A percentile compares a stretch with the other conserved stretches of the same genome.
Evolutionary conservation across 2,329 filamentous ascomycete genomes (phyloP).

Genomic region (Penicillium sp.): DNA sequence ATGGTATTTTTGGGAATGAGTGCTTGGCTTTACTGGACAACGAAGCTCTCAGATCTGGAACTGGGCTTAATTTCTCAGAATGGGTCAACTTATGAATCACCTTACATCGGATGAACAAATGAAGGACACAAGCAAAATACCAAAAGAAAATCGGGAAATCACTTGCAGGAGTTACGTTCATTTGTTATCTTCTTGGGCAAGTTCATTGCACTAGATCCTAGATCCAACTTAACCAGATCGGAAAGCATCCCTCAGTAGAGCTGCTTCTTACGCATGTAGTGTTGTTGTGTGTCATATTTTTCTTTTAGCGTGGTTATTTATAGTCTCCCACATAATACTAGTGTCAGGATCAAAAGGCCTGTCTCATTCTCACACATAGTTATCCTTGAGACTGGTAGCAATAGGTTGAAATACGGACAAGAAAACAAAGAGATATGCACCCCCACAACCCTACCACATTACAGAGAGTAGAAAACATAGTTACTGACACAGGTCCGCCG

Average conservation of each 20-base stretch:
- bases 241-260: background rate
- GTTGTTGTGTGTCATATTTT: too few relatives aligned
- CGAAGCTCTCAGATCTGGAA: too few relatives aligned
- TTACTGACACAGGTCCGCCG: conserved; percentile 22
- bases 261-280: background rate
- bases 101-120: background rate
- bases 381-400: background rate
- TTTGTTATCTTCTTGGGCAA: background rate
- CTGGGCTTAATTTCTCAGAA: too few relatives aligned
- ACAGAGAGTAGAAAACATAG: conserved; percentile 3
- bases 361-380: conserved; percentile 1
- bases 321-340: background rate
- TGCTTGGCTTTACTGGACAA: too few relatives aligned
- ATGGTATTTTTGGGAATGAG: too few relatives aligned
- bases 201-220: background rate
- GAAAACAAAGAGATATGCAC: conserved; percentile 3
- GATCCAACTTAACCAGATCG: background rate
- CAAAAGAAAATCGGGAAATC: background rate
- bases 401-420: conserved; percentile 5
- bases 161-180: background rate
- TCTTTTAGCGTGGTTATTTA: too few relatives aligned
- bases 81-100: too few relatives aligned
- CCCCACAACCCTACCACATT: conserved; percentile 2
- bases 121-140: background rate
- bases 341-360: conserved; percentile 1